Evolutionary conservation across 306 rosid genomes (phyloP), one percentile per base, ranked within the genome.

Genomic region (Fragaria iinumae): DNA sequence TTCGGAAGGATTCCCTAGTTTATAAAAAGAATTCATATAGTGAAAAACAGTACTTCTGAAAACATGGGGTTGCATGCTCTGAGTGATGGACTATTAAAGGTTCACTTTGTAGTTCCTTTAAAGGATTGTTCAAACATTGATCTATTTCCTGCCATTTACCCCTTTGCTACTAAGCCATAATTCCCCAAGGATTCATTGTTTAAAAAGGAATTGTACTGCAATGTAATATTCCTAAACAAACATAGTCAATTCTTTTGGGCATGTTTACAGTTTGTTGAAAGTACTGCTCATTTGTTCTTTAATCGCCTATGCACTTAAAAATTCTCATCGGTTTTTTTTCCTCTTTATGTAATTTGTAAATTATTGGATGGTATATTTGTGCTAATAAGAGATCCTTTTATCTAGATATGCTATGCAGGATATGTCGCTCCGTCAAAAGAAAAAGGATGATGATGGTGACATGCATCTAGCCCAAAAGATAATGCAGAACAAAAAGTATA

Each of bases 391-490:
- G 72, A 14, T 29, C 53, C 65, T 80, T 71, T 84, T 53, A 4
- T 67, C 38, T 69, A 94, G 97, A 80, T 74, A 83, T 82, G 81
- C 78, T 64, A 73, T 73, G 76, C 88, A 81, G 72, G 92, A 81
- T 64, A 71, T 68, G 74, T 77, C 90, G 68, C 45, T 83, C 76
- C 80, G 76, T 20, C 85, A 78, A 84, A 89, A 83, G 85, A 89
- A 84, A 79, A 87, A 76, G 73, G 98, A 88, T 78, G 97, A 91
- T 76, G 98, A 94, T 72, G 81, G 79, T 66, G 98, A 94, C 82
- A 80, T 83, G 93, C 84, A 94, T 87, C 92, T 95, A 74, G 98
- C 98, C 76, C 85, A 34, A 78, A 92, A 73, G 62, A 95, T 92
- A 63, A 85, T 85, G 92, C 92, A 83, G 80, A 95, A 95, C 87